Percentiles rank a stretch among this genome's conserved stretches.
phyloP scores from a whole-genome alignment of 768 basidiomycete species.

The Amanita rimosa region DNA sequence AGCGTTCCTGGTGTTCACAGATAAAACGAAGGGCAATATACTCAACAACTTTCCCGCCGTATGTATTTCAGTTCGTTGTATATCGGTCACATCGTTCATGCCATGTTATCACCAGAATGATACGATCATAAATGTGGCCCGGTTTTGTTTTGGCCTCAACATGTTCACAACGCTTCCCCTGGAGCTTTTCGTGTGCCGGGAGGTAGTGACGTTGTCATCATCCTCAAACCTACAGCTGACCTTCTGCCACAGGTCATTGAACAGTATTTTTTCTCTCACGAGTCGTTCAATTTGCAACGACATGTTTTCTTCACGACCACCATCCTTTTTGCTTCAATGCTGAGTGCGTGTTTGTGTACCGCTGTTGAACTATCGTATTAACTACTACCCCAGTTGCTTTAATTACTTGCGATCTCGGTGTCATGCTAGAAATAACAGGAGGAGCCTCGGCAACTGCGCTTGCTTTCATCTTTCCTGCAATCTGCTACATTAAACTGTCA shows the following conservation, averaged over 20 bases:
- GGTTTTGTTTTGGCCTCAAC: slow-evolving; percentile 89
- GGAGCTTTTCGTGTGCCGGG: slow-evolving; percentile 94
- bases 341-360: slow-evolving; percentile 38
- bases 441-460: slow-evolving; percentile 88
- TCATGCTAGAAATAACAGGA: slow-evolving; percentile 97
- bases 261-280: slow-evolving; percentile 90
- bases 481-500: slow-evolving; percentile 72
- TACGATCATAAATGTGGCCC: slow-evolving; percentile 87
- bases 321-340: slow-evolving; percentile 73
- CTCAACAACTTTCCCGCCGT: slow-evolving; percentile 88
- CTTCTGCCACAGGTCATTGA: slow-evolving; percentile 66
- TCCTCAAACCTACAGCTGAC: neutral
- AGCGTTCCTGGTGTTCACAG: slow-evolving; percentile 81
- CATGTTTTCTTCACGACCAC: slow-evolving; percentile 87
- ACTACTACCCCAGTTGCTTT: slow-evolving; percentile 55
- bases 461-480: slow-evolving; percentile 87
- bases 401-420: slow-evolving; percentile 93
- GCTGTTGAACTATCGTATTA: neutral
- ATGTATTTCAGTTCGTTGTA: slow-evolving; percentile 10
- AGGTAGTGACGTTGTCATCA: slow-evolving; percentile 35
- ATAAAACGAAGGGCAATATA: slow-evolving; percentile 92
- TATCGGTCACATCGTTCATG: neutral
- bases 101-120: slow-evolving; percentile 39
- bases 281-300: slow-evolving; percentile 68
- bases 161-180: slow-evolving; percentile 98